Percentiles rank a stretch among this genome's conserved stretches.
Conservation (phyloP, 176 grass and related monocot genomes). For the Oryza glaberrima region DNA sequence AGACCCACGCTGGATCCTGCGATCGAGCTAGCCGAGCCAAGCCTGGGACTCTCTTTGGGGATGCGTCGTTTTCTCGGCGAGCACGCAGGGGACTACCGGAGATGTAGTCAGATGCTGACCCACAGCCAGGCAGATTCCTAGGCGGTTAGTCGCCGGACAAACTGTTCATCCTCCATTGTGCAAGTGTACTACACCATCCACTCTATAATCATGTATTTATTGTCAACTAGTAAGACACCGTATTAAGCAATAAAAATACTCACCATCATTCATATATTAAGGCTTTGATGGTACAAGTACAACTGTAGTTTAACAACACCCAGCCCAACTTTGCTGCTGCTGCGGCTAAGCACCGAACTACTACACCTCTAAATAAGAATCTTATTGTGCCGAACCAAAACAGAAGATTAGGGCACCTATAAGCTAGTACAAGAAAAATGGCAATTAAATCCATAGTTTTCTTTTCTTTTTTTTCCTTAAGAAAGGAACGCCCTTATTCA, state of each 20-base stretch:
- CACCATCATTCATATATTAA: neutral
- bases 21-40: neutral
- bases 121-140: slow-evolving; percentile 38
- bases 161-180: neutral
- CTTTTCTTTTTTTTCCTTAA: neutral
- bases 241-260: neutral
- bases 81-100: neutral
- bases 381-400: slow-evolving; percentile 1
- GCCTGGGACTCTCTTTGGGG: too few species aligned
- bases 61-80: slow-evolving; percentile 36
- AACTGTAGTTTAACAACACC: neutral
- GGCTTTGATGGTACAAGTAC: neutral
- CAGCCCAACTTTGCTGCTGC: neutral
- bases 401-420: neutral
- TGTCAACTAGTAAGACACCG: neutral
- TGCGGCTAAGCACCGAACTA: neutral
- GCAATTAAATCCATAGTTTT: slow-evolving; percentile 1
- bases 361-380: slow-evolving; percentile 1
- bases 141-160: slow-evolving; percentile 36
- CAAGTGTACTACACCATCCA: neutral
- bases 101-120: slow-evolving; percentile 45
- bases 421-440: neutral
- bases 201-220: too few species aligned
- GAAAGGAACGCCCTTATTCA: slow-evolving; percentile 45
- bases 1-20: slow-evolving; percentile 9